Evolutionary conservation across 2,329 filamentous ascomycete species (phyloP), one percentile per base, ranked within the genome.

Genomic region (Beauveria brongniartii): DNA sequence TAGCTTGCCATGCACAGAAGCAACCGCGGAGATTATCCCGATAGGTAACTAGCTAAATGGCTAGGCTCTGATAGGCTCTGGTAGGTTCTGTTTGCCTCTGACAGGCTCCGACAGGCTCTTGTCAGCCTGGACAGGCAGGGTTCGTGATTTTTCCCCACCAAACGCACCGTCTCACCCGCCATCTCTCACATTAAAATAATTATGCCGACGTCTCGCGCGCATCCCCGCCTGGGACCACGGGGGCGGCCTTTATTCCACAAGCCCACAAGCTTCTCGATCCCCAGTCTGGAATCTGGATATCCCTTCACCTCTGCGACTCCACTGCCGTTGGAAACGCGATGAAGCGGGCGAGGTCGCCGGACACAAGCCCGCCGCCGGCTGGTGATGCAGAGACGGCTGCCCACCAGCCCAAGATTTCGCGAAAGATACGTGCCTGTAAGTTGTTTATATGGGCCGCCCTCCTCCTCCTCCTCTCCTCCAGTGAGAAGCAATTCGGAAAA

Each of bases 371-470:
- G 61, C 51, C 61, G 10, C 26, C 26, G 26, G 60, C 46, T 56
- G 55, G 37, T 40, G 55, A 43, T 6, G 61, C 20, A 20, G 56
- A 43, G 1, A 44, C 52, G 43, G 24, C 26, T 44, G 61, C 62
- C 30, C 64, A 64, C 62, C 65, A 65, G 48, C 67, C 70, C 18
- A 71, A 71, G 66, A 69, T 72, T 55, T 72, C 70, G 3, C 64
- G 70, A 30, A 71, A 69, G 62, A 70, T 72, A 53, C 67, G 68
- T 40, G 70, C 70, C 34, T 72, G 70, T 72, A 64, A 67, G 70
- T 65, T 55, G 26, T 18, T 4, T 26, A 34, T 10, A 40, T 3
- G 57, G 16, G 14, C 20, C 20, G 41, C 22, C 37, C 22, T 22
- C 4, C n/a, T 30, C 28, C 8, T 3, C 9, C 28, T 2, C 28